phyloP scores from a whole-genome alignment of 768 basidiomycete species.

The Kwoniella heveanensis region DNA sequence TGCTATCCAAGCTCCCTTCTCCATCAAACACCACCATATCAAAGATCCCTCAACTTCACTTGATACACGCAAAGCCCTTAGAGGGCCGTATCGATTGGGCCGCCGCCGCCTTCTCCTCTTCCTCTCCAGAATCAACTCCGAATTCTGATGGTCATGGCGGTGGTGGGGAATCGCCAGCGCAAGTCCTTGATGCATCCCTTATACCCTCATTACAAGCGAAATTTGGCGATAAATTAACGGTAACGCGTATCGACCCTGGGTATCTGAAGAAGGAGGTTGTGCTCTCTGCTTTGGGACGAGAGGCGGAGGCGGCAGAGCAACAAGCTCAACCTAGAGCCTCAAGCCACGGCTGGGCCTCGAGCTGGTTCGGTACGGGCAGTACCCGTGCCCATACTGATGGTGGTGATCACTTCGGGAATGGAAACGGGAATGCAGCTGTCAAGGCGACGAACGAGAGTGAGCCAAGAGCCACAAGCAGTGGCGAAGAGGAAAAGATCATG shows the following conservation, averaged over 20 bases:
- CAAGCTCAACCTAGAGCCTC: not conserved
- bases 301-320: not conserved
- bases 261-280: conserved; percentile 4
- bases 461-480: too few relatives aligned
- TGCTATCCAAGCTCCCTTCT: conserved; percentile 44
- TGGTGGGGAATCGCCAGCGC: too few relatives aligned
- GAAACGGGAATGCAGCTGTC: not conserved
- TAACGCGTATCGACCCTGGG: conserved; percentile 25
- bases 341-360: not conserved
- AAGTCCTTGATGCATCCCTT: conserved; percentile 9
- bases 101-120: not conserved
- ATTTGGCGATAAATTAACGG: conserved; percentile 17
- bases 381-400: too few relatives aligned
- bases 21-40: conserved; percentile 4
- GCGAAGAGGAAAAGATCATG: conserved; percentile 21
- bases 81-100: conserved; percentile 34
- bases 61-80: conserved; percentile 40
- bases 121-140: not conserved
- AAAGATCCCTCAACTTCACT: conserved; percentile 24
- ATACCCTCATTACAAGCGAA: conserved; percentile 30
- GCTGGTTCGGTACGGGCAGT: not conserved
- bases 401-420: too few relatives aligned
- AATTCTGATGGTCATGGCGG: too few relatives aligned
- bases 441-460: conserved; percentile 5
- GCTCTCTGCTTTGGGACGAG: not conserved